A percentile compares a stretch with the other conserved stretches of the same genome.
Conservation (phyloP, 2,329 filamentous ascomycete species). For the Fusarium xylarioides region DNA sequence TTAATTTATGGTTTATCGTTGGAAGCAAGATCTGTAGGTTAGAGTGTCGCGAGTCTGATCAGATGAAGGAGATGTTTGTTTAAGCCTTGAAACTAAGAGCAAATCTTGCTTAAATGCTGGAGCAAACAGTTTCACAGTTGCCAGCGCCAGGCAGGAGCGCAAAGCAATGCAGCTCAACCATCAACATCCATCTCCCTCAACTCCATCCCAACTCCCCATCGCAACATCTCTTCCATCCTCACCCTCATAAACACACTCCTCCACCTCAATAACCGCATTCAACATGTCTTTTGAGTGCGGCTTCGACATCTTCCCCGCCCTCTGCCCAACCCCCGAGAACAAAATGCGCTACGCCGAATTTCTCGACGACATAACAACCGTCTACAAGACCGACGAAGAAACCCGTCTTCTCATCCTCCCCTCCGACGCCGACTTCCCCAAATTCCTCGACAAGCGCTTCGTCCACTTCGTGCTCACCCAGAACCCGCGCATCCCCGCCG, state of each 20-base stretch:
- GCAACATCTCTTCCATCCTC: neutral
- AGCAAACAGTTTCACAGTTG: neutral
- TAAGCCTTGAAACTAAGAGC: no score
- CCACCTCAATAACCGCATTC: neutral
- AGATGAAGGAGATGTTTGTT: neutral
- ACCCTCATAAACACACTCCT: no score
- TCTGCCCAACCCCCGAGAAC: neutral
- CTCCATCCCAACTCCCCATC: neutral
- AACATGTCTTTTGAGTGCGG: slow-evolving; percentile 2
- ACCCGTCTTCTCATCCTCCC: neutral
- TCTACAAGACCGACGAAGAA: neutral
- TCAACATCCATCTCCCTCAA: neutral
- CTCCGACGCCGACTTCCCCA: neutral
- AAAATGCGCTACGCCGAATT: neutral
- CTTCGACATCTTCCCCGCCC: slow-evolving; percentile 13
- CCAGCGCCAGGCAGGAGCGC: neutral
- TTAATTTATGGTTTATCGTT: neutral
- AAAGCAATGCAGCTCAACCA: neutral
- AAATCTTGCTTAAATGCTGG: neutral
- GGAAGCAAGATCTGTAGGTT: neutral
- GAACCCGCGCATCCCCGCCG: neutral
- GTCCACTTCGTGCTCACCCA: neutral
- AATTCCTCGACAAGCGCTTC: neutral
- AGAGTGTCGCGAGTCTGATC: neutral
- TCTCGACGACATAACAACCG: neutral